Conservation (phyloP, 228 moss, liverwort and hornwort species). For the Sphagnum magellanicum region DNA sequence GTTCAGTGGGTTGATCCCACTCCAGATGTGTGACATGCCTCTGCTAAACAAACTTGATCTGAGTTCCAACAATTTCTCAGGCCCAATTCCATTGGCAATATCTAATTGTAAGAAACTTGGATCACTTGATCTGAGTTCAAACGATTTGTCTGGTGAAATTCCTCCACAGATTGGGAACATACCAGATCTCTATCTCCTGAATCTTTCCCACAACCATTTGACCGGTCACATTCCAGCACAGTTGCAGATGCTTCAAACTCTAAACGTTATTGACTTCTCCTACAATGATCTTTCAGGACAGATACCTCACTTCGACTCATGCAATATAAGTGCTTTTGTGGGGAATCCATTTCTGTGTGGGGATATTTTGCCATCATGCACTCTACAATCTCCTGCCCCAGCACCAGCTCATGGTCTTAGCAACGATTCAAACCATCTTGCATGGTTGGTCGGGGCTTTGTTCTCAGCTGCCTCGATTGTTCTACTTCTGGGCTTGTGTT, state of each 20-base stretch:
- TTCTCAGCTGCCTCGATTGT: constrained; percentile 34
- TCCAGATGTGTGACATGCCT: constrained; percentile 63
- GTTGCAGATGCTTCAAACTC: constrained; percentile 18
- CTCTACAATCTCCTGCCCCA: constrained; percentile 4
- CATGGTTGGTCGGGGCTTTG: constrained; percentile 50
- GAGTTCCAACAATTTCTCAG: constrained; percentile 60
- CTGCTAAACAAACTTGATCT: constrained; percentile 51
- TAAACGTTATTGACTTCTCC: constrained; percentile 51
- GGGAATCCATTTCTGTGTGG: constrained; percentile 53
- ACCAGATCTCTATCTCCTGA: constrained; percentile 39
- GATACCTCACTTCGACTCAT: constrained; percentile 42
- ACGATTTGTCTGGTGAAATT: constrained; percentile 49
- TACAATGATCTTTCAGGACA: constrained; percentile 50
- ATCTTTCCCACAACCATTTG: constrained; percentile 36
- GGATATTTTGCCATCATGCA: constrained; percentile 21
- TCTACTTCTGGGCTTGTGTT: constrained; percentile 33
- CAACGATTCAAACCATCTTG: constrained; percentile 12
- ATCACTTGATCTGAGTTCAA: constrained; percentile 41
- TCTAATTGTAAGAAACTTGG: constrained; percentile 58
- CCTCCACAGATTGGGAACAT: constrained; percentile 52
- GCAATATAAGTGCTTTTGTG: constrained; percentile 31
- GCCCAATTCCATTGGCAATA: constrained; percentile 52
- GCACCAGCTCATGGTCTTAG: constrained; percentile 1
- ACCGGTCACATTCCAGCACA: constrained; percentile 32
- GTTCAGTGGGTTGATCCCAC: constrained; percentile 50